Conservation (phyloP, 768 basidiomycete genomes). For the Calocybe indica region DNA sequence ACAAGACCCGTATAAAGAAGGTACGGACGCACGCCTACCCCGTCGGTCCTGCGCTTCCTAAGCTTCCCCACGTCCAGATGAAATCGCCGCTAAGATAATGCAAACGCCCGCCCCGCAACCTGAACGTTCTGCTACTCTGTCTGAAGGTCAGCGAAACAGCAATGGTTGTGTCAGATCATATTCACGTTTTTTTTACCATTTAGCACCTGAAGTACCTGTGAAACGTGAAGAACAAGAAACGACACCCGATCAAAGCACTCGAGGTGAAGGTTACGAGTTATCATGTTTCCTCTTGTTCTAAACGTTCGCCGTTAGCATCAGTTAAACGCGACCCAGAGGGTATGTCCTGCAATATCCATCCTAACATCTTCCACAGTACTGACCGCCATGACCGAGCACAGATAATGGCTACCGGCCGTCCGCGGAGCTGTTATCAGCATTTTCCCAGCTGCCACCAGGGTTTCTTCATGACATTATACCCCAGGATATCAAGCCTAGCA, state of each 20-base stretch:
- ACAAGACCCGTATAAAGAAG: conserved; percentile 15
- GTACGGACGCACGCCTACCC: neutral
- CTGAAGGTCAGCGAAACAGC: too few species aligned
- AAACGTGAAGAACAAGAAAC: too few species aligned
- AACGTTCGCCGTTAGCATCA: too few species aligned
- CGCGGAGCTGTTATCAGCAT: conserved; percentile 7
- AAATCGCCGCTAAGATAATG: neutral
- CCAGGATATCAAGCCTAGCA: too few species aligned
- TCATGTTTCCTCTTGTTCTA: too few species aligned
- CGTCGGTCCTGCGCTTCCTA: neutral
- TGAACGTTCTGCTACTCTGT: too few species aligned
- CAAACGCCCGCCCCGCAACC: too few species aligned
- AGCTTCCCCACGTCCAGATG: neutral
- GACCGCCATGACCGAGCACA: neutral
- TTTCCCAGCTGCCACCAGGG: conserved; percentile 3
- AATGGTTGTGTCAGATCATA: too few species aligned
- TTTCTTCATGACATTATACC: neutral
- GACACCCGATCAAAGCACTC: too few species aligned
- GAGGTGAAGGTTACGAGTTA: too few species aligned
- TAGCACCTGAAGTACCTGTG: too few species aligned
- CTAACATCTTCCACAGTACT: neutral
- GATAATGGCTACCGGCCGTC: conserved; percentile 8
- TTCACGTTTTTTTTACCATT: too few species aligned
- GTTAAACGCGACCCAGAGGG: neutral
- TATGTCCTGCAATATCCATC: neutral